These are phyloP conservation scores for Rubus parviflorus DNA, from an alignment of 306 rosid species.

Conservation along the genomic window DNA sequence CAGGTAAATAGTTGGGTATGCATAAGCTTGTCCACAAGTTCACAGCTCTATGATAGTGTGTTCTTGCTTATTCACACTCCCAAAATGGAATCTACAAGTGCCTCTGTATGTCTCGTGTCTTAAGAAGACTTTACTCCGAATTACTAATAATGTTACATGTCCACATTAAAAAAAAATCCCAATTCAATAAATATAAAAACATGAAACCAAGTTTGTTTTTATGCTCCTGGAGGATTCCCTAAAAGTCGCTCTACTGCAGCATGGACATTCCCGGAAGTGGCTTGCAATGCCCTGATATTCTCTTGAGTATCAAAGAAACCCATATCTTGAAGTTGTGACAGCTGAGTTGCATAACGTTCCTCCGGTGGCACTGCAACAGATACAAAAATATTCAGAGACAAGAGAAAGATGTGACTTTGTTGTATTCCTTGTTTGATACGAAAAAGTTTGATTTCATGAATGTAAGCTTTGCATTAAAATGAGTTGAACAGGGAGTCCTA, in stretches of 20 bases:
- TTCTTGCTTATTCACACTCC: slow-evolving; percentile 43
- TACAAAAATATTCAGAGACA: slow-evolving; percentile 1
- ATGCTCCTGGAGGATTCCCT: slow-evolving; percentile 51
- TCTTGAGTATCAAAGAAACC: slow-evolving; percentile 64
- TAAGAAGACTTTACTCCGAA: slow-evolving; percentile 18
- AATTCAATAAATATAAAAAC: slow-evolving; percentile 21
- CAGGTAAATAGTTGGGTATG: slow-evolving; percentile 11
- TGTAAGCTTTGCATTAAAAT: not conserved
- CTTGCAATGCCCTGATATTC: slow-evolving; percentile 62
- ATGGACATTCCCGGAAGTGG: slow-evolving; percentile 61
- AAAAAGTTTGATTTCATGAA: not conserved
- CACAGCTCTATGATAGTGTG: slow-evolving; percentile 39
- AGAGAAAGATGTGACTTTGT: not conserved
- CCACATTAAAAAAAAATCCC: slow-evolving; percentile 31
- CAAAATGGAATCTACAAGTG: slow-evolving; percentile 43
- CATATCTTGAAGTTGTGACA: slow-evolving; percentile 68
- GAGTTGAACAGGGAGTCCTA: slow-evolving; percentile 12
- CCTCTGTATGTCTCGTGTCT: slow-evolving; percentile 34
- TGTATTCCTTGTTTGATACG: not conserved
- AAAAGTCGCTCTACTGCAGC: slow-evolving; percentile 73
- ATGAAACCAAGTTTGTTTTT: slow-evolving; percentile 9
- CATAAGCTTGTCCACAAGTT: slow-evolving; percentile 36
- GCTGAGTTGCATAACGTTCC: slow-evolving; percentile 58
- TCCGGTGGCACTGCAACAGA: slow-evolving; percentile 50
- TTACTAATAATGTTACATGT: slow-evolving; percentile 37